These are phyloP conservation scores for Neurospora pannonica DNA, from an alignment of 495 filamentous ascomycete species.

Conservation along the genomic window DNA sequence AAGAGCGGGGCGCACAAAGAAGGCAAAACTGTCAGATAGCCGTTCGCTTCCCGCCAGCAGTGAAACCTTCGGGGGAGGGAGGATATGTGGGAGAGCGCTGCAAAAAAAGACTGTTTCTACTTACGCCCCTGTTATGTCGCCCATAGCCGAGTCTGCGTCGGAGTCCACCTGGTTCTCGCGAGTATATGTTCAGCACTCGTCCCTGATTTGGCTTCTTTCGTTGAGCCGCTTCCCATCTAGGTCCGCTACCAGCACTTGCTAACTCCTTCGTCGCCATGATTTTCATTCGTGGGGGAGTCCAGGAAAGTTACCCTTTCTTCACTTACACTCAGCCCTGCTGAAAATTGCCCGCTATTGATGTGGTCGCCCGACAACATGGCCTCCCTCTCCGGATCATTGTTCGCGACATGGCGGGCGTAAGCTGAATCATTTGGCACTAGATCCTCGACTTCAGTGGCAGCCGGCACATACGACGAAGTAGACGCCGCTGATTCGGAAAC, in stretches of 20 bases:
- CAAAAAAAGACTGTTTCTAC: background rate
- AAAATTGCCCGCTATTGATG: background rate
- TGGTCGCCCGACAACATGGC: background rate
- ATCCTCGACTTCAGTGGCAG: background rate
- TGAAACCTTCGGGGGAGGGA: background rate
- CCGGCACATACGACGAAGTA: background rate
- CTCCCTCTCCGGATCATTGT: slow-evolving; percentile 1
- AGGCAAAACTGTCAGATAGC: background rate
- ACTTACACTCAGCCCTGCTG: slow-evolving; percentile 6
- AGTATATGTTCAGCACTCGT: background rate
- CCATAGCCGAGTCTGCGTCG: slow-evolving; percentile 6
- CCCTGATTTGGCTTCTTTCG: background rate
- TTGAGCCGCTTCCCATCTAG: background rate
- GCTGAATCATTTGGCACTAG: background rate
- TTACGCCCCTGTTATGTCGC: slow-evolving; percentile 1
- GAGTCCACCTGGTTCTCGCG: slow-evolving; percentile 2
- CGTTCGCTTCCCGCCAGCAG: background rate
- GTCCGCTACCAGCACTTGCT: background rate
- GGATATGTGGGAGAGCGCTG: background rate
- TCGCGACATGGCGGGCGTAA: slow-evolving; percentile 3
- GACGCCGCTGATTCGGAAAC: background rate
- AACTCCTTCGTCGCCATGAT: background rate
- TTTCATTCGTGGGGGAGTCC: background rate
- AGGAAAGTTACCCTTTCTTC: background rate
- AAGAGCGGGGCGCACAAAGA: background rate